Percentiles rank a stretch among this genome's conserved stretches.
Evolutionary conservation across 768 basidiomycete genomes (phyloP).

Genomic region (Leccinum variicolor): DNA sequence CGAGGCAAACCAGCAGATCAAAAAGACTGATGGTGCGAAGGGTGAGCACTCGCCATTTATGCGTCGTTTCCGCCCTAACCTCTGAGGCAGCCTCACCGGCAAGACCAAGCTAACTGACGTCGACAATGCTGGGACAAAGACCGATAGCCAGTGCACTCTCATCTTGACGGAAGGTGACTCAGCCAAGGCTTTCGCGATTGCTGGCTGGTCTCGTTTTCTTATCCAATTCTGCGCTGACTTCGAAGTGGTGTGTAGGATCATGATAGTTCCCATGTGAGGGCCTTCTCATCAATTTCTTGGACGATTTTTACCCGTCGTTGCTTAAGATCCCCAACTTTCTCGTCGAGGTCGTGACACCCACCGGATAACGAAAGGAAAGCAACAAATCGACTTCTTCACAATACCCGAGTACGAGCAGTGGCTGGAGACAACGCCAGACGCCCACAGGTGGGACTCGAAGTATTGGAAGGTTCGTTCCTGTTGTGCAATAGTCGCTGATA

Average conservation of each 20-base stretch:
- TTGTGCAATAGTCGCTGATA: background rate
- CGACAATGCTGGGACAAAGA: conserved; percentile 89
- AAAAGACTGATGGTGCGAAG: conserved; percentile 93
- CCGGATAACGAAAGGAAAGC: conserved; percentile 85
- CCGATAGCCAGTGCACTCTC: conserved; percentile 82
- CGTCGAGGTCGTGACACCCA: conserved; percentile 97
- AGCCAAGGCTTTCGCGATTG: conserved; percentile 93
- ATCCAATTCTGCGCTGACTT: background rate
- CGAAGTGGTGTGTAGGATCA: conserved; percentile 66
- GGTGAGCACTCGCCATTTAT: conserved; percentile 42
- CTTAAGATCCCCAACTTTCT: conserved; percentile 88
- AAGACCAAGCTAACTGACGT: conserved; percentile 94
- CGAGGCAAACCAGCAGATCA: conserved; percentile 93
- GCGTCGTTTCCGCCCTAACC: conserved; percentile 3
- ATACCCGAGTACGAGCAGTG: conserved; percentile 96
- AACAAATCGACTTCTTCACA: conserved; percentile 88
- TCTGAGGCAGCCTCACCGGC: conserved; percentile 66
- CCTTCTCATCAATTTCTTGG: conserved; percentile 96
- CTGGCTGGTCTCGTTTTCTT: conserved; percentile 47
- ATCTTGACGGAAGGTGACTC: conserved; percentile 99
- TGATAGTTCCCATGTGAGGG: conserved; percentile 99
- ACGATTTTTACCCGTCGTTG: conserved; percentile 94
- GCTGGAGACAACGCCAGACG: conserved; percentile 72
- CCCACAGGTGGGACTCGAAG: conserved; percentile 85
- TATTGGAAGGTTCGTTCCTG: conserved; percentile 85